A percentile compares a stretch with the other conserved stretches of the same genome.
Conservation (phyloP, 805 yeast genomes). For the Vanderwaltozyma verrucispora region DNA sequence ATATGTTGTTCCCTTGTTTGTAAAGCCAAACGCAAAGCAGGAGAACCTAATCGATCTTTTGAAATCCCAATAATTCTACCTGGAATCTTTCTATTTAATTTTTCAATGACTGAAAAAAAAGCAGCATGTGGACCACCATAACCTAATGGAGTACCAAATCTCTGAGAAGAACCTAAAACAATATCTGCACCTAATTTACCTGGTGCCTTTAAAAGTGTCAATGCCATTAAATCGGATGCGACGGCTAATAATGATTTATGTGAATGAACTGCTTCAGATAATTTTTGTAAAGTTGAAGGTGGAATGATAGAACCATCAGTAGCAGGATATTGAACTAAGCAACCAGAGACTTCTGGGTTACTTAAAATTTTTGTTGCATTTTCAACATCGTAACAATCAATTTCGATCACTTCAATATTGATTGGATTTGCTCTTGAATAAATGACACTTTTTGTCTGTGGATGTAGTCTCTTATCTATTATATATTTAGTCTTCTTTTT, state of each 20-base stretch:
- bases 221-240: conserved; percentile 87
- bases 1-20: conserved; percentile 99
- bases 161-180: conserved; percentile 84
- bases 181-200: conserved; percentile 83
- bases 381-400: conserved; percentile 40
- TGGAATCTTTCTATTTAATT: conserved; percentile 84
- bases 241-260: conserved; percentile 70
- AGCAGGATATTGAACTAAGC: conserved; percentile 80
- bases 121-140: conserved; percentile 99
- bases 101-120: conserved; percentile 78
- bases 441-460: conserved; percentile 77
- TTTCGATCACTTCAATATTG: conserved; percentile 49
- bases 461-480: conserved; percentile 68
- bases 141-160: conserved; percentile 97
- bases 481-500: conserved; percentile 61
- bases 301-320: conserved; percentile 65
- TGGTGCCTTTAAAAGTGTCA: conserved; percentile 80
- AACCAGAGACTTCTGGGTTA: conserved; percentile 55
- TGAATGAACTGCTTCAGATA: conserved; percentile 58
- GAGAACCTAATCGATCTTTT: conserved; percentile 81
- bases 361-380: conserved; percentile 30
- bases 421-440: conserved; percentile 69
- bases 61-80: conserved; percentile 93
- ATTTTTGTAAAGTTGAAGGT: conserved; percentile 36
- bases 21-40: conserved; percentile 84